Evolutionary conservation across 192 early-diverging fungal genomes (phyloP).

Genomic region (Anaeromyces robustus): DNA sequence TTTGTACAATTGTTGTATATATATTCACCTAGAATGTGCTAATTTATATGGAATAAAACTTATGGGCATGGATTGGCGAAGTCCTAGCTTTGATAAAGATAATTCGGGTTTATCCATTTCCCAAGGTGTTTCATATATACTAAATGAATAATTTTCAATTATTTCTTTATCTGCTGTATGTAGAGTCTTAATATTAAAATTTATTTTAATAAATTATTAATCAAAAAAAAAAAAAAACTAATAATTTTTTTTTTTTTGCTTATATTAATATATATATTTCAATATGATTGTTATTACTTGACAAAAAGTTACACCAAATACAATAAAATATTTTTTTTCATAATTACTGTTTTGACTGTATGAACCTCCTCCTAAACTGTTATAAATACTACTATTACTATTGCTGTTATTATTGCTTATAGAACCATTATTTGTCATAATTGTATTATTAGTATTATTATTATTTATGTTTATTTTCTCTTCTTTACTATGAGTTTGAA

Average conservation of each 20-base stretch:
- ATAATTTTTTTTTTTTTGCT: too few relatives aligned
- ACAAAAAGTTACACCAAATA: not conserved
- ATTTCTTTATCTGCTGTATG: not conserved
- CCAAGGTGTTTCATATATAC: not conserved
- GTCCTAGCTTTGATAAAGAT: not conserved
- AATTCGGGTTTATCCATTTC: not conserved
- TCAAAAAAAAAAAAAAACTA: not conserved
- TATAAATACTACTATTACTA: not conserved
- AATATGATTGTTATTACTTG: too few relatives aligned
- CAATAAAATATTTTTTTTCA: not conserved
- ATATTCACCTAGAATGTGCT: not conserved
- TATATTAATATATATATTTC: too few relatives aligned
- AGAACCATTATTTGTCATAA: not conserved
- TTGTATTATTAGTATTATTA: not conserved
- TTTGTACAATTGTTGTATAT: too few relatives aligned
- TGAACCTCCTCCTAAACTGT: not conserved
- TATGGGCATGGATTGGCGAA: not conserved
- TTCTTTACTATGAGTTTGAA: not conserved
- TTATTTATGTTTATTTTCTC: not conserved
- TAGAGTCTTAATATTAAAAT: not conserved
- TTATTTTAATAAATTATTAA: not conserved
- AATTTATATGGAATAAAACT: not conserved
- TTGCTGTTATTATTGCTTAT: not conserved
- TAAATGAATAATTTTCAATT: not conserved
- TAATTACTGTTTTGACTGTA: not conserved